These are phyloP conservation scores for Wickerhamiella galacta DNA, from an alignment of 805 yeast species.

Conservation along the genomic window DNA sequence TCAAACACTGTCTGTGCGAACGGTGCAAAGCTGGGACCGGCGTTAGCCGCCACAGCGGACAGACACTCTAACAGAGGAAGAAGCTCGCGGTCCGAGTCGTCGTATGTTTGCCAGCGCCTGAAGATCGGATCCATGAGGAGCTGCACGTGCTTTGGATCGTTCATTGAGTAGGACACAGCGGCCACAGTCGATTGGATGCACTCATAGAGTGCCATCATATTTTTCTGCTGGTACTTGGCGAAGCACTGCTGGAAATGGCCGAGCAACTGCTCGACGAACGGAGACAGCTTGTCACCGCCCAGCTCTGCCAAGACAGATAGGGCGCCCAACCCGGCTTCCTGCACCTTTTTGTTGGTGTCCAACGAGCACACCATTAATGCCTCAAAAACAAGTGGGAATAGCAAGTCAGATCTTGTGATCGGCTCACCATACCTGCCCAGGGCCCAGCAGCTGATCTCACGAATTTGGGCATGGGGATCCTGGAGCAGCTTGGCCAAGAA, in stretches of 20 bases:
- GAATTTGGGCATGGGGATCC: slow-evolving; percentile 65
- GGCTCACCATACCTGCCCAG: slow-evolving; percentile 69
- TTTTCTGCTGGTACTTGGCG: slow-evolving; percentile 60
- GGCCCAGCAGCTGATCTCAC: slow-evolving; percentile 95
- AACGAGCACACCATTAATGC: slow-evolving; percentile 58
- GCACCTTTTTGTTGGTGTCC: slow-evolving; percentile 83
- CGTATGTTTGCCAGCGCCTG: slow-evolving; percentile 56
- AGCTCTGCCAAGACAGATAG: slow-evolving; percentile 69
- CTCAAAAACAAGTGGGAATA: slow-evolving; percentile 62
- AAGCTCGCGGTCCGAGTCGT: slow-evolving; percentile 66
- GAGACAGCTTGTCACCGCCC: slow-evolving; percentile 45
- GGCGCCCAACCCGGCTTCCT: slow-evolving; percentile 83
- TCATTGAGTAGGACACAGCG: slow-evolving; percentile 42
- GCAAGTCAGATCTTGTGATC: slow-evolving; percentile 50
- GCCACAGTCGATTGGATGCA: slow-evolving; percentile 83
- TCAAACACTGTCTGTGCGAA: slow-evolving; percentile 76
- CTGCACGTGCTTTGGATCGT: slow-evolving; percentile 39
- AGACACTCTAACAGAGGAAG: slow-evolving; percentile 91
- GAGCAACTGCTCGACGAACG: slow-evolving; percentile 49
- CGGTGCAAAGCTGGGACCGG: slow-evolving; percentile 74
- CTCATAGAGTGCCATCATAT: slow-evolving; percentile 69
- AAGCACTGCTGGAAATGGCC: slow-evolving; percentile 61
- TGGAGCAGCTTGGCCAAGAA: slow-evolving; percentile 63
- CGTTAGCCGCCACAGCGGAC: slow-evolving; percentile 75
- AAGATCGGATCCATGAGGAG: slow-evolving; percentile 66